These are phyloP conservation scores for Jackrogersella multiformis DNA, from an alignment of 495 filamentous ascomycete genomes.

Conservation along the genomic window DNA sequence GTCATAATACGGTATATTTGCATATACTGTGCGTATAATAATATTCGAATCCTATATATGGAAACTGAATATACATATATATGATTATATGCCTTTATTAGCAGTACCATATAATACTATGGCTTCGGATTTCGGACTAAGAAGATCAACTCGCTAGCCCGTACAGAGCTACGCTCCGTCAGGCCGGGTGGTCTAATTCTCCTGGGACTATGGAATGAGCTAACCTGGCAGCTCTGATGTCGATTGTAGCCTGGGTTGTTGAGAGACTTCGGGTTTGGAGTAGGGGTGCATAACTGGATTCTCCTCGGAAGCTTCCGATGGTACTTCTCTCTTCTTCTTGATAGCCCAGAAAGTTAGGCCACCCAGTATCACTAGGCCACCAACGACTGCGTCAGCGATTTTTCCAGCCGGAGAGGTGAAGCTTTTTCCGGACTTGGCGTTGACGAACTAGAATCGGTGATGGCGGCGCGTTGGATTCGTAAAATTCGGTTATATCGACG, in stretches of 20 bases:
- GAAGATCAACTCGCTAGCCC: background rate
- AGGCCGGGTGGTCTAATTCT: background rate
- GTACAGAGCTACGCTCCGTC: background rate
- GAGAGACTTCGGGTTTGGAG: background rate
- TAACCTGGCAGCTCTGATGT: background rate
- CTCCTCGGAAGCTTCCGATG: background rate
- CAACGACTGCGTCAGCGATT: background rate
- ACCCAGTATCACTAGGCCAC: background rate
- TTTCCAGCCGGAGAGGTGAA: background rate
- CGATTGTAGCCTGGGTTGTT: background rate
- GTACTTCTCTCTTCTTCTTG: background rate
- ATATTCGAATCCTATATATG: no score
- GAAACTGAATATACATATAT: no score
- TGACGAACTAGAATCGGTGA: background rate
- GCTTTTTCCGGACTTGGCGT: background rate
- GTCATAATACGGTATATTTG: no score
- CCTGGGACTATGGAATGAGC: background rate
- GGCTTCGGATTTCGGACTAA: background rate
- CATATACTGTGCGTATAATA: no score
- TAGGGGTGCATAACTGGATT: background rate
- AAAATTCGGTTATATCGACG: background rate
- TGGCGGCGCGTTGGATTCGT: background rate
- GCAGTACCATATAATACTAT: background rate
- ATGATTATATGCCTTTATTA: background rate
- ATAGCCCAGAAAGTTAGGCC: background rate